Percentiles rank a stretch among this genome's conserved stretches.
Evolutionary conservation across 2,329 filamentous ascomycete genomes (phyloP).

Genomic region (Colletotrichum magnum): DNA sequence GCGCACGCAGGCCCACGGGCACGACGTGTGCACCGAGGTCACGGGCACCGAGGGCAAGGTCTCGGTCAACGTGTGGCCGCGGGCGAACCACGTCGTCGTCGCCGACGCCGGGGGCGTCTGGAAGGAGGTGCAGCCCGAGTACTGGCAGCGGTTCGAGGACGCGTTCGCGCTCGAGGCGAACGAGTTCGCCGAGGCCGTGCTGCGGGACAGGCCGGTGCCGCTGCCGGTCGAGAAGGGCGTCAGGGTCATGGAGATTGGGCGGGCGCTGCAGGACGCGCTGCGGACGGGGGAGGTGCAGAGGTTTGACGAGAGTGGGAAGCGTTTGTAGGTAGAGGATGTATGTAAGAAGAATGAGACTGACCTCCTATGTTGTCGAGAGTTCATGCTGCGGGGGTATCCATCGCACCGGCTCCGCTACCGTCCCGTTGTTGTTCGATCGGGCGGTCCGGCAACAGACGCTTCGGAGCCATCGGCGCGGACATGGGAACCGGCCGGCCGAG

Average conservation of each 20-base stretch:
- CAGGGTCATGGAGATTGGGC: conserved; percentile 61
- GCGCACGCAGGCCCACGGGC: conserved; percentile 77
- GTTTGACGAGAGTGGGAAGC: not conserved
- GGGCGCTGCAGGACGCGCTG: conserved; percentile 66
- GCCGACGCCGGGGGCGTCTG: conserved; percentile 67
- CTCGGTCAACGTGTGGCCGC: conserved; percentile 71
- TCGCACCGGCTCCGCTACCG: too few relatives aligned
- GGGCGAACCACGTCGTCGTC: conserved; percentile 67
- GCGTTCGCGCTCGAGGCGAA: conserved; percentile 74
- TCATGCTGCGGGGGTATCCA: too few relatives aligned
- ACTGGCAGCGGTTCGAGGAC: conserved; percentile 73
- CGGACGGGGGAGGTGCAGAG: not conserved
- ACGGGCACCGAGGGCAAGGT: conserved; percentile 77
- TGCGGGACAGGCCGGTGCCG: conserved; percentile 39
- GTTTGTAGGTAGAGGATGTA: not conserved
- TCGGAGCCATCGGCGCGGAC: too few relatives aligned
- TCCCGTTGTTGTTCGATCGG: too few relatives aligned
- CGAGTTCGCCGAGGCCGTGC: conserved; percentile 72
- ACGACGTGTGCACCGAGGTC: conserved; percentile 77
- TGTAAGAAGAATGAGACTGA: too few relatives aligned
- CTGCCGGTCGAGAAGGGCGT: conserved; percentile 72
- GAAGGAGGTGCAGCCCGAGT: conserved; percentile 71
- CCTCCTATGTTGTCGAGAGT: too few relatives aligned
- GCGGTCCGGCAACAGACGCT: too few relatives aligned
- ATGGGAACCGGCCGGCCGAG: too few relatives aligned